Percentiles rank a stretch among this genome's conserved stretches.
These are phyloP conservation scores for Fragaria nilgerrensis DNA, from an alignment of 306 rosid genomes.

Conservation along the genomic window DNA sequence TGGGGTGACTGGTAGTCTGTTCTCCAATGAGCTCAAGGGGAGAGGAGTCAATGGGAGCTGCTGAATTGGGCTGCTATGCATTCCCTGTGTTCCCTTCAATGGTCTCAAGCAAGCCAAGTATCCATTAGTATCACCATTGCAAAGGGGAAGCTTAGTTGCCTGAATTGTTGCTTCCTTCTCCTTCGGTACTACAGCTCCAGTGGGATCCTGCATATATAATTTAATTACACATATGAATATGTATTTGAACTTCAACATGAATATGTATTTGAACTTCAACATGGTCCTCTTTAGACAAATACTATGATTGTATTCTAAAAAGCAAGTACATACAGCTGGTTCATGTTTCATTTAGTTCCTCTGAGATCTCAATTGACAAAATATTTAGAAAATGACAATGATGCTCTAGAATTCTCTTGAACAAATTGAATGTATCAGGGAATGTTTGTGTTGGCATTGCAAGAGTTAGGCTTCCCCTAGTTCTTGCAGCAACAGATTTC, in stretches of 20 bases:
- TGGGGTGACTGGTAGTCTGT: slow-evolving; percentile 33
- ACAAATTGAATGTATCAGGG: background rate
- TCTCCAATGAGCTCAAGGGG: slow-evolving; percentile 35
- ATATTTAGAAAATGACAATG: background rate
- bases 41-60: slow-evolving; percentile 24
- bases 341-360: background rate
- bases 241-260: background rate
- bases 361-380: background rate
- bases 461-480: too few species aligned
- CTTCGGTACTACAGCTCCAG: slow-evolving; percentile 10
- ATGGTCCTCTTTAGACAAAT: background rate
- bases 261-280: background rate
- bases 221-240: background rate
- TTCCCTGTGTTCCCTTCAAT: slow-evolving; percentile 21
- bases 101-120: slow-evolving; percentile 23
- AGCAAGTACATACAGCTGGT: background rate
- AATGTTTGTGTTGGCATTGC: background rate
- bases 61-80: slow-evolving; percentile 23
- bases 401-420: background rate
- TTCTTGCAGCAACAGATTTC: background rate
- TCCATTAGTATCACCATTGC: background rate
- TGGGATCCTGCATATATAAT: slow-evolving; percentile 15
- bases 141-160: slow-evolving; percentile 15
- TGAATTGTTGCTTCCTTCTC: slow-evolving; percentile 20
- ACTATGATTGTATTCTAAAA: background rate